These are phyloP conservation scores for Pterocarpus santalinus DNA, from an alignment of 306 rosid species.

Conservation along the genomic window DNA sequence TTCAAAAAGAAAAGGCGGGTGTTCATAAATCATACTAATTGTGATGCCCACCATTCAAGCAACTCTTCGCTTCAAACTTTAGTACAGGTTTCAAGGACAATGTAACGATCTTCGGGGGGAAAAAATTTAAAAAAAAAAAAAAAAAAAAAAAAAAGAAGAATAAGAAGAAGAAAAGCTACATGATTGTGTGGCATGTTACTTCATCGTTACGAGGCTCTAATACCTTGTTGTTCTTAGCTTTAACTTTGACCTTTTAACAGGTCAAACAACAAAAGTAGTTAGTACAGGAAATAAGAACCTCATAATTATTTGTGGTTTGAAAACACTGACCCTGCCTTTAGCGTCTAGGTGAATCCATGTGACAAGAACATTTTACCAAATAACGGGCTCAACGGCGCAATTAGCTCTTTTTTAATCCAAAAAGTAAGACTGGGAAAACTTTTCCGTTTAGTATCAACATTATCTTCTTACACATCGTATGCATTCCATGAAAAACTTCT, in stretches of 20 bases:
- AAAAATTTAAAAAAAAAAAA: too few species aligned
- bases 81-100: constrained; percentile 30
- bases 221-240: background rate
- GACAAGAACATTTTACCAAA: constrained; percentile 35
- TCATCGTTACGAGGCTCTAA: background rate
- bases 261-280: constrained; percentile 16
- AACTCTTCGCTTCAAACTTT: constrained; percentile 44
- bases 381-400: constrained; percentile 54
- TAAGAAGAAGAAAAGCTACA: background rate
- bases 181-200: constrained; percentile 11
- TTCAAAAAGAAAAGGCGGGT: constrained; percentile 7
- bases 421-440: constrained; percentile 7
- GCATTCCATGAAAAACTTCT: background rate
- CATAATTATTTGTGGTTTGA: constrained; percentile 37
- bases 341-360: constrained; percentile 32
- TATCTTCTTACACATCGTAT: background rate
- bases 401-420: constrained; percentile 24
- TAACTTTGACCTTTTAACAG: constrained; percentile 27
- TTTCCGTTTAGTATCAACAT: background rate
- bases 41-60: constrained; percentile 48
- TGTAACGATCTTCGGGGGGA: background rate
- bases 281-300: constrained; percentile 4
- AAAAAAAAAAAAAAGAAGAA: too few species aligned
- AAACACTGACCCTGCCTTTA: constrained; percentile 6
- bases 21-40: background rate